Conservation (phyloP, 192 early-diverging fungal species). For the Spizellomyces punctatus region DNA sequence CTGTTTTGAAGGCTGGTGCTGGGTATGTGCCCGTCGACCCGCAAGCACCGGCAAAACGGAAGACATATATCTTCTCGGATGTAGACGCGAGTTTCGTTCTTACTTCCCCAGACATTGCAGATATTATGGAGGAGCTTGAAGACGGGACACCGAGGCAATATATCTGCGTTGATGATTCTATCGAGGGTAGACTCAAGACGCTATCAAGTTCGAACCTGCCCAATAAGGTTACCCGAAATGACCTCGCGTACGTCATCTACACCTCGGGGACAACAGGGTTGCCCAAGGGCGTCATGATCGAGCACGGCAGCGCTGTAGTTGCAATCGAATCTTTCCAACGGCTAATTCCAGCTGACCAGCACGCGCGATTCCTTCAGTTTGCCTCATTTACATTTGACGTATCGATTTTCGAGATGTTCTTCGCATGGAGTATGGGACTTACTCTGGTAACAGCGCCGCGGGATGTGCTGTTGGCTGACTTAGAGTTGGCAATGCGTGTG, state of each 20-base stretch:
- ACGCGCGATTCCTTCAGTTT: conserved; percentile 19
- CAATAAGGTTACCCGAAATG: background rate
- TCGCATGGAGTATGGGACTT: conserved; percentile 7
- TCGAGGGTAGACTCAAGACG: background rate
- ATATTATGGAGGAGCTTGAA: background rate
- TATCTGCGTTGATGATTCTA: background rate
- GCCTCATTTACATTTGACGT: conserved; percentile 18
- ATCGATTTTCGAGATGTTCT: conserved; percentile 25
- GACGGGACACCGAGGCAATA: too few relatives aligned
- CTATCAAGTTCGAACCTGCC: background rate
- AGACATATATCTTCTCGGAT: conserved; percentile 14
- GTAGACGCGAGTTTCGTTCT: background rate
- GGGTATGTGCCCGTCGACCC: conserved; percentile 35
- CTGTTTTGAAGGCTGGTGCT: conserved; percentile 33
- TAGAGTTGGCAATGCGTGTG: background rate
- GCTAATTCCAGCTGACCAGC: conserved; percentile 11
- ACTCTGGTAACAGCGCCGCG: conserved; percentile 8
- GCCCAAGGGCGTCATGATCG: conserved; percentile 42
- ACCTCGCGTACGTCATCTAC: conserved; percentile 46
- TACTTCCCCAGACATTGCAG: conserved; percentile 6
- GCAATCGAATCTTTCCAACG: conserved; percentile 3
- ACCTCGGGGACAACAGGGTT: conserved; percentile 48
- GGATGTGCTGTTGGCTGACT: conserved; percentile 6
- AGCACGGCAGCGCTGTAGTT: background rate
- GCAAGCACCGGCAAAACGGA: conserved; percentile 20